Evolutionary conservation across 371 early-diverging fungal species (phyloP).

Genomic region (Mortierella sp.): DNA sequence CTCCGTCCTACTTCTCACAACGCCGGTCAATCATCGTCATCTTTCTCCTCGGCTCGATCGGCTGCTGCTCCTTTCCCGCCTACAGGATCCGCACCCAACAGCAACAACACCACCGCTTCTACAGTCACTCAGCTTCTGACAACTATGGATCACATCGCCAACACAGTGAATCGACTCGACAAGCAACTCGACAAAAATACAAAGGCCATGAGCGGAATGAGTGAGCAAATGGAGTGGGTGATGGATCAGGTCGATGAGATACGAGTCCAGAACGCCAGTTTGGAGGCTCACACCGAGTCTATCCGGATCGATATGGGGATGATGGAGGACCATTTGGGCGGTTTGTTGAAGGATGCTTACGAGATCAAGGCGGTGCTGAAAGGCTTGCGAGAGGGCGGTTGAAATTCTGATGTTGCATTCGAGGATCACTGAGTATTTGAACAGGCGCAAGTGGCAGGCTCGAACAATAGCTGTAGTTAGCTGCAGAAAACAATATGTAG

Average conservation of each 20-base stretch:
- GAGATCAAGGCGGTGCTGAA: not conserved
- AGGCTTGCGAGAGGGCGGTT: not conserved
- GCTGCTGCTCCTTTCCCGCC: too few relatives aligned
- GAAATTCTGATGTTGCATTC: too few relatives aligned
- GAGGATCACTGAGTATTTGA: too few relatives aligned
- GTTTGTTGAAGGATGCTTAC: not conserved
- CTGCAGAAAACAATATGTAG: too few relatives aligned
- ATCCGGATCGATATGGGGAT: not conserved
- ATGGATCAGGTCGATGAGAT: not conserved
- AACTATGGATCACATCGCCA: not conserved
- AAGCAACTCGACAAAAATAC: not conserved
- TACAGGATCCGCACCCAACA: not conserved
- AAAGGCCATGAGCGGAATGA: not conserved
- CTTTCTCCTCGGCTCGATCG: too few relatives aligned
- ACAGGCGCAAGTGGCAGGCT: too few relatives aligned
- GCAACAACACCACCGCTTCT: not conserved
- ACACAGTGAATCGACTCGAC: not conserved
- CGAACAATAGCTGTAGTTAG: too few relatives aligned
- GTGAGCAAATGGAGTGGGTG: not conserved
- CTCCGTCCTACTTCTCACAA: too few relatives aligned
- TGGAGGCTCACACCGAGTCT: not conserved
- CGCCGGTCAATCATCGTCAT: too few relatives aligned
- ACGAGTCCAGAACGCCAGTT: not conserved
- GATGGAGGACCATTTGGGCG: not conserved
- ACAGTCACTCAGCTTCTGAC: not conserved